Conservation (phyloP, 345 rosid genomes). For the Eucalyptus cloeziana region DNA sequence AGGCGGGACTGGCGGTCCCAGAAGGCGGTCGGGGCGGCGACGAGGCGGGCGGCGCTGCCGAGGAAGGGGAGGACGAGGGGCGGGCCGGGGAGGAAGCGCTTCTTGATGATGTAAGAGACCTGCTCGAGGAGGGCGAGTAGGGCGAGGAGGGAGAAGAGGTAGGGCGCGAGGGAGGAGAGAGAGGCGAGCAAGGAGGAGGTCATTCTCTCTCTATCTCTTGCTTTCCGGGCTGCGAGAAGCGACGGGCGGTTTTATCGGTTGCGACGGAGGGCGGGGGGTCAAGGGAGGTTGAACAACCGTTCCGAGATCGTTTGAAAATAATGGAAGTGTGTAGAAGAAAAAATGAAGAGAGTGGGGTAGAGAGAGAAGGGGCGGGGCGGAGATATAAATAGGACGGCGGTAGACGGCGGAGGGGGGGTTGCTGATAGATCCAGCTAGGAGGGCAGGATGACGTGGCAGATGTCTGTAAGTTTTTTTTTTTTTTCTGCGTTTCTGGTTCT, state of each 20-base stretch:
- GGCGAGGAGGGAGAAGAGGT: not conserved
- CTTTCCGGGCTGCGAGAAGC: not conserved
- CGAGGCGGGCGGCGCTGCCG: conserved; percentile 45
- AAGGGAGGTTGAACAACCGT: not conserved
- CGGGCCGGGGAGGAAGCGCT: conserved; percentile 56
- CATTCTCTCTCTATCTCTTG: not conserved
- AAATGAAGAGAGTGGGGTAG: not conserved
- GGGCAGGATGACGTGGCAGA: not conserved
- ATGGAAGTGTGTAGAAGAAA: not conserved
- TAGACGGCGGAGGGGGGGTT: not conserved
- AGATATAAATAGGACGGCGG: not conserved
- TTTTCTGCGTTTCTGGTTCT: not conserved
- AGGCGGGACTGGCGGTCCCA: conserved; percentile 48
- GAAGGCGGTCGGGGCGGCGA: conserved; percentile 52
- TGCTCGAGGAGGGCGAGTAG: conserved; percentile 40
- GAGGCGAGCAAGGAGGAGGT: not conserved
- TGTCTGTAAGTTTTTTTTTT: not conserved
- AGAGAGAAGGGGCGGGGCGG: not conserved
- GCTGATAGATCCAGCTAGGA: not conserved
- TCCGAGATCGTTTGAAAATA: not conserved
- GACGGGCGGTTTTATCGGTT: not conserved
- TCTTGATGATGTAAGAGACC: conserved; percentile 41
- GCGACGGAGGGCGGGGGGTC: not conserved
- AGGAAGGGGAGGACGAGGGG: conserved; percentile 43
- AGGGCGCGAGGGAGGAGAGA: not conserved